Evolutionary conservation across 768 basidiomycete species (phyloP), one percentile per base, ranked within the genome.

Genomic region (Tephrocybe sp.): DNA sequence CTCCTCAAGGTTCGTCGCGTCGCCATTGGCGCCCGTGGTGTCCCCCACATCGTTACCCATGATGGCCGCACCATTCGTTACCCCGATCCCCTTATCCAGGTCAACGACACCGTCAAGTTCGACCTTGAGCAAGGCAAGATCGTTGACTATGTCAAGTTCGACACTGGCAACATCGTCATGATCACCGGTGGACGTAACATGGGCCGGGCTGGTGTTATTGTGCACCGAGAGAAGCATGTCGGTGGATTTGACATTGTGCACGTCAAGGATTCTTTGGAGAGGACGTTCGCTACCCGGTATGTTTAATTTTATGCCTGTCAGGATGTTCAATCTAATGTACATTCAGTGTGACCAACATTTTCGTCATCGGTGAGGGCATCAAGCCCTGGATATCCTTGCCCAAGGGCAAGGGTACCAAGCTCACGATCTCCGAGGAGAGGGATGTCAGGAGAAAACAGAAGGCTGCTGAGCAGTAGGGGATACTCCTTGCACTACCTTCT

Each of bases 51-150:
- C 60, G 92, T 98, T 73, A 98, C 96, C 60, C 97, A 99, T 77
- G 97, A 99, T 65, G 97, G 97, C 45, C 93, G 97, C 69, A 99
- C 97, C 58, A 98, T 99, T 77, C 95, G 97, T 56, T 99, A 98
- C 78, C 96, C 97, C 60, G 97, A 99, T 72, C 97, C 97, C 25
- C 70, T 74, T 61, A 93, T 99, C 83, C 83, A 79, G 64, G 92
- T 91, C 71, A 96, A 98, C 80, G 97, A 98, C 76, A 93, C 94
- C 44, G 84, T 98, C 72, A 97, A 92, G 73, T 98, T 89, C 68
- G 97, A 98, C 73, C 77, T 99, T 55, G 90, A 92, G 70, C 87
- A 92, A 73, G 81, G 82, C 74, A 97, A 98, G 79, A 94, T 99
- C 69, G 81, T 73, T 47, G 89, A 95, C 65, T 91, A 83, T 65